Conservation (phyloP, 768 basidiomycete species). For the Pulveroboletus ravenelii region DNA sequence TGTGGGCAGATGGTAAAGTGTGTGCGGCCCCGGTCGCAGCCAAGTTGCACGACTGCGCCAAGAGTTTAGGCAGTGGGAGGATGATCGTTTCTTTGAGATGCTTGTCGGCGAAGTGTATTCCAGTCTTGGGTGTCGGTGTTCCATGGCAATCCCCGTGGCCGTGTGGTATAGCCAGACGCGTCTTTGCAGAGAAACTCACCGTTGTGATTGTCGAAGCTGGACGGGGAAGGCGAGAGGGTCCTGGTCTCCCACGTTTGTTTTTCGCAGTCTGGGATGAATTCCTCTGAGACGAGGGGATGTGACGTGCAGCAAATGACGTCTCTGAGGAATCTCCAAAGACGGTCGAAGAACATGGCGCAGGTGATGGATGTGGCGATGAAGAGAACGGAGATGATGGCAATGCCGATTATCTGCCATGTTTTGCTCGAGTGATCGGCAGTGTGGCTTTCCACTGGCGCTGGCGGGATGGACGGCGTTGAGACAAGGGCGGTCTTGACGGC, state of each 20-base stretch:
- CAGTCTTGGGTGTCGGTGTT: conserved; percentile 11
- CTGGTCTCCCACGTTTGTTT: conserved; percentile 51
- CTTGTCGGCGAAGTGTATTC: conserved; percentile 18
- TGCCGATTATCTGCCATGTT: conserved; percentile 68
- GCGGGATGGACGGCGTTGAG: conserved; percentile 3
- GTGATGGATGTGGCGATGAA: conserved; percentile 53
- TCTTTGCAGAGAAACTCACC: not conserved
- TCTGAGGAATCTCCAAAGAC: conserved; percentile 58
- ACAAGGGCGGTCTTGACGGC: not conserved
- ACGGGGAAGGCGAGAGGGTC: conserved; percentile 5
- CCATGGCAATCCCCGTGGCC: conserved; percentile 25
- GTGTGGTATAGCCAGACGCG: not conserved
- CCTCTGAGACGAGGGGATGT: conserved; percentile 39
- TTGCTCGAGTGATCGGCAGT: conserved; percentile 39
- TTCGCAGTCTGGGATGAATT: conserved; percentile 61
- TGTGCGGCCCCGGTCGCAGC: conserved; percentile 7
- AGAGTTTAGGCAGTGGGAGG: not conserved
- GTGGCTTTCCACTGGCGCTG: conserved; percentile 6
- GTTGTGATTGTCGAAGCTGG: not conserved
- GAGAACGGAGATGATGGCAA: conserved; percentile 59
- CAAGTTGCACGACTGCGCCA: not conserved
- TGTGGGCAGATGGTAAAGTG: not conserved
- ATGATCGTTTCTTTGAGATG: conserved; percentile 16
- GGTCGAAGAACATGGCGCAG: conserved; percentile 63
- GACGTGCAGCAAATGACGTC: conserved; percentile 43